Evolutionary conservation across 208 protist species (phyloP), one percentile per base, ranked within the genome.

Genomic region (Strigomonas galati): DNA sequence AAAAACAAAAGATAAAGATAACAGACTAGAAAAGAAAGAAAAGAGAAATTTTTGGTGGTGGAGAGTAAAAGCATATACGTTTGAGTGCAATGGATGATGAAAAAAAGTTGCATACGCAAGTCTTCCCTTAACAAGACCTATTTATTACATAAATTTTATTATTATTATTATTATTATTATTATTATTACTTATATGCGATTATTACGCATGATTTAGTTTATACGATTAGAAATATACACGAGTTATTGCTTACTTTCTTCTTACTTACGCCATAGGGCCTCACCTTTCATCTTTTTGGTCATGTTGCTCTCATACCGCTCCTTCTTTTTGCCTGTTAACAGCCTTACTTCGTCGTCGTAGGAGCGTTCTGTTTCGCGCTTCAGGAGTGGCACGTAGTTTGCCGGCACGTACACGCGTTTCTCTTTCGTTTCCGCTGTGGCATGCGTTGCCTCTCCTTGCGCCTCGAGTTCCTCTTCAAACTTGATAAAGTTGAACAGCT

Each of bases 301-400:
- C 70, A 79, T 81, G 51, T 95, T 95, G 55, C 74, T 66, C 26
- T 93, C 85, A 59, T 84, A 92, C 3, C 90, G 77, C 28, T 76
- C 74, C 9, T 77, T 68, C 70, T 95, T 95, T 71, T 80, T 84
- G 0, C 65, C 79, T 65, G 72, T 81, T 32, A 95, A 69, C 31
- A 71, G 69, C 5, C 63, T 26, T 43, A 95, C 81, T 60, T 87
- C 68, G 66, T 89, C 76, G n/a, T 73, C 81, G 35, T 87, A 95
- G n/a, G 87, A 93, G 0, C 81, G 75, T 74, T 95, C 86, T n/a
- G 70, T 81, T 56, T 86, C 78, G 21, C 90, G 76, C 17, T 92
- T 71, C 35, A 92, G 63, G 37, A 95, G 74, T 48, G 81, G 78
- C 3, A 91, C 81, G 56, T 95, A 93, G 28, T 64, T 52, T 32